These are phyloP conservation scores for Cyclotella cryptica DNA, from an alignment of 108 stramenopile species.

Conservation along the genomic window DNA sequence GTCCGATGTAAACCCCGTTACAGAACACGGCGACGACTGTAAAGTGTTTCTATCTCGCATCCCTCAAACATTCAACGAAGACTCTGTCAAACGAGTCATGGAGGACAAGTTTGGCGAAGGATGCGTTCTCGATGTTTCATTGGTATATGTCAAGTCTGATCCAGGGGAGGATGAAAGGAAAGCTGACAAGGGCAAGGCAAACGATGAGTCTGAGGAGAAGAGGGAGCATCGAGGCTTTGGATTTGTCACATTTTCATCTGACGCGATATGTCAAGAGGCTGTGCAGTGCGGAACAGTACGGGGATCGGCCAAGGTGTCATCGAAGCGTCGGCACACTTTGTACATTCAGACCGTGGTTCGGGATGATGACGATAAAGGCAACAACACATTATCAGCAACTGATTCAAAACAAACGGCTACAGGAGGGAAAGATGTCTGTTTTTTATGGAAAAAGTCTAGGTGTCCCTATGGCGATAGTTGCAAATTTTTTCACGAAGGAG, in stretches of 20 bases:
- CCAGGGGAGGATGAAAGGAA: constrained; percentile 16
- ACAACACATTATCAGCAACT: background rate
- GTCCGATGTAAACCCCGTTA: background rate
- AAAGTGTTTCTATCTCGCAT: constrained; percentile 80
- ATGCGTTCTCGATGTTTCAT: constrained; percentile 49
- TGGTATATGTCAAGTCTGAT: constrained; percentile 40
- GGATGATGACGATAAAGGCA: constrained; percentile 31
- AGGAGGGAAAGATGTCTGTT: constrained; percentile 58
- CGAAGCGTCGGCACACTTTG: constrained; percentile 64
- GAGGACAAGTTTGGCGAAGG: constrained; percentile 56
- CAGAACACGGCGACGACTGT: constrained; percentile 32
- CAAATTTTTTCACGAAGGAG: constrained; percentile 80
- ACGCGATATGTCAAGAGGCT: constrained; percentile 38
- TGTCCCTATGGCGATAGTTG: constrained; percentile 80
- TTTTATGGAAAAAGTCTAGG: constrained; percentile 65
- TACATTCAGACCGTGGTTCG: constrained; percentile 63
- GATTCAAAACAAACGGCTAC: background rate
- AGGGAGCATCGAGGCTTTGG: constrained; percentile 73
- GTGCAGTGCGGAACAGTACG: constrained; percentile 61
- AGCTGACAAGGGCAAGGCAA: background rate
- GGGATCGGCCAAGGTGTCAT: constrained; percentile 60
- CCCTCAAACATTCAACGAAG: constrained; percentile 69
- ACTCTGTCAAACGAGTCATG: constrained; percentile 56
- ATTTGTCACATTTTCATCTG: constrained; percentile 67
- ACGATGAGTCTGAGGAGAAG: constrained; percentile 23